Evolutionary conservation across 371 early-diverging fungal genomes (phyloP).

Genomic region (Circinella minor): DNA sequence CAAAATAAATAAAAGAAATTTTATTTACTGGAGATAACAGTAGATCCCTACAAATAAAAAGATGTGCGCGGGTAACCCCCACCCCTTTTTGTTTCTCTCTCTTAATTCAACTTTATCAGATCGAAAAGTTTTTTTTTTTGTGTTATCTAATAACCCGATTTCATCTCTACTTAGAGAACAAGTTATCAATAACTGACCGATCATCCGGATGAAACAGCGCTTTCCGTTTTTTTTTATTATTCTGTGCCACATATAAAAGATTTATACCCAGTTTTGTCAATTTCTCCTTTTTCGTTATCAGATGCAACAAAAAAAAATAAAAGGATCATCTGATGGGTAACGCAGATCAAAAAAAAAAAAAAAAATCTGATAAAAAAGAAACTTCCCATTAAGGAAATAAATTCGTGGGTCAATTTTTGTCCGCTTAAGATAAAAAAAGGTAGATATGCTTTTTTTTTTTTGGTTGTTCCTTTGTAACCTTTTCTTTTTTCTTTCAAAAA

Average conservation of each 20-base stretch:
- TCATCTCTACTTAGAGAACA: no score
- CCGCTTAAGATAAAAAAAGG: slow-evolving; percentile 4
- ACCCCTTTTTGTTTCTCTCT: no score
- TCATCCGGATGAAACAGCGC: neutral
- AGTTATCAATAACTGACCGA: no score
- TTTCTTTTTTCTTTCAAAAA: neutral
- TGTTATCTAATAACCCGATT: no score
- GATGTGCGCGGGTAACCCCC: no score
- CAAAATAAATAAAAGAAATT: no score
- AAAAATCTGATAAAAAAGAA: slow-evolving; percentile 4
- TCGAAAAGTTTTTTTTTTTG: no score
- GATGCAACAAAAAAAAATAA: slow-evolving; percentile 8
- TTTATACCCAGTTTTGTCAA: neutral
- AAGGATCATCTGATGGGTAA: neutral
- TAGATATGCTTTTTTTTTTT: neutral
- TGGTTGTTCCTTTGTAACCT: no score
- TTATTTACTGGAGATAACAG: no score
- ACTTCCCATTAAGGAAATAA: neutral
- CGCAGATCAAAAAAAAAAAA: neutral
- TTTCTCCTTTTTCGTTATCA: slow-evolving; percentile 8
- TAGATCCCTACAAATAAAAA: no score
- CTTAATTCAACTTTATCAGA: no score
- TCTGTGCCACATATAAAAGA: neutral
- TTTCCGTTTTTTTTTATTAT: neutral
- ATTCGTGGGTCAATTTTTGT: slow-evolving; percentile 2